Evolutionary conservation across 2,329 filamentous ascomycete species (phyloP).

Genomic region (Monilinia fructicola): DNA sequence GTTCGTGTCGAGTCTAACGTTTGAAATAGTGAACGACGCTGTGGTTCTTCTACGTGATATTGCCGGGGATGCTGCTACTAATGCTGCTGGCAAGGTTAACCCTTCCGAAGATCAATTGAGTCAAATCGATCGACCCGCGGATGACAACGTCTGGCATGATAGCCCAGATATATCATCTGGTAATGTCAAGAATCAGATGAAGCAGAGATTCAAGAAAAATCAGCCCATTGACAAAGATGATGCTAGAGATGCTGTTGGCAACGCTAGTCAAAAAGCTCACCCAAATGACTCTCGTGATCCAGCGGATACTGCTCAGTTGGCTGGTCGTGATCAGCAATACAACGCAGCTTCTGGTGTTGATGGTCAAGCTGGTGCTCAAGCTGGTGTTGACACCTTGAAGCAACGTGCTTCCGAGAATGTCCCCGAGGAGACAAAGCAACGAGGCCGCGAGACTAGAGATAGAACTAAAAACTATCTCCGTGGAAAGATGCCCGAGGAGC

Average conservation of each 20-base stretch:
- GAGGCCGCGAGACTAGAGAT: constrained; percentile 52
- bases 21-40: constrained; percentile 66
- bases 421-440: constrained; percentile 60
- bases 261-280: constrained; percentile 58
- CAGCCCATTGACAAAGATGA: constrained; percentile 56
- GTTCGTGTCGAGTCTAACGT: constrained; percentile 30
- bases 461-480: constrained; percentile 70
- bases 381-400: constrained; percentile 47
- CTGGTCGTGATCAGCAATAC: constrained; percentile 49
- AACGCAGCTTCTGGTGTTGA: constrained; percentile 51
- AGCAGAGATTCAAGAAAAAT: constrained; percentile 55
- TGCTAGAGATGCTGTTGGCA: constrained; percentile 56
- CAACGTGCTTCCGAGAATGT: constrained; percentile 61
- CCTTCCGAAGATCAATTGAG: constrained; percentile 74
- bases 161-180: constrained; percentile 72
- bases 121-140: constrained; percentile 79
- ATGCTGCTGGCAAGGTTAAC: constrained; percentile 71
- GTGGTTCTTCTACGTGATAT: constrained; percentile 83
- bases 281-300: constrained; percentile 56
- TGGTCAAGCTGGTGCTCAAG: constrained; percentile 47
- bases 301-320: constrained; percentile 50
- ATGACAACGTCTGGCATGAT: constrained; percentile 93
- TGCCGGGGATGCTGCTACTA: constrained; percentile 82
- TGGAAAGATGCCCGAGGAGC: constrained; percentile 87
- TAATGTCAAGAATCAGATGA: constrained; percentile 66